Evolutionary conservation across 192 early-diverging fungal genomes (phyloP), one percentile per base, ranked within the genome.

Genomic region (Gigaspora rosea): DNA sequence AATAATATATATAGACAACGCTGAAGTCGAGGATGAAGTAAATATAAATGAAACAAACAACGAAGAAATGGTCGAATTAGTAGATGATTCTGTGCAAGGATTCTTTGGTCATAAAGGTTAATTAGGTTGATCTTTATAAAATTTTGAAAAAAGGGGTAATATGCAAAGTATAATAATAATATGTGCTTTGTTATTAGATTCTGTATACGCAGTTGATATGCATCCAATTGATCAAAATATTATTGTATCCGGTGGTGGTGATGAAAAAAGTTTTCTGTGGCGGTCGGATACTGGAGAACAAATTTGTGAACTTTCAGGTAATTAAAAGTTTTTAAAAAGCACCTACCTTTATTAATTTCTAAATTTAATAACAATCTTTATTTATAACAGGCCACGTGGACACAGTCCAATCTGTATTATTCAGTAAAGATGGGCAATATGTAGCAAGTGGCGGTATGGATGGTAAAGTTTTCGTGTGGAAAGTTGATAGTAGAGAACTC

Each of bases 391-490:
- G 91, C 46, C 96, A 98, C 82, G 88, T 85, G 4, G 98, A 99
- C 82, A 96, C 96, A 1, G 93, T 97, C 12, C 87, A 90, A 41
- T 82, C 92, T 10, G 92, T 93, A 0, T 89, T 85, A 22, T 99
- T 97, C 82, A 95, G 89, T 81, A 80, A 78, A 47, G 92, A 94
- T 78, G 98, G 98, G 32, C 81, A 88, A 65, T 93, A 91, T 80
- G 90, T 94, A 64, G 96, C 96, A 7, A 88, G 92, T 2, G 98
- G 93, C 58, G 95, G 94, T n/a, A 95, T 99, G 96, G 96, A 98
- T 78, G 98, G 98, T 57, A 90, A 92, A 73, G 86, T 98, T 77
- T 83, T 83, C 69, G 91, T 97, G 36, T 93, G 91, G 87, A 83
- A 88, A 78, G 78, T 84, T 22, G 80, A 87, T 9, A 90, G 82